phyloP scores from a whole-genome alignment of 2,329 filamentous ascomycete genomes.

The Ascochyta koolunga region DNA sequence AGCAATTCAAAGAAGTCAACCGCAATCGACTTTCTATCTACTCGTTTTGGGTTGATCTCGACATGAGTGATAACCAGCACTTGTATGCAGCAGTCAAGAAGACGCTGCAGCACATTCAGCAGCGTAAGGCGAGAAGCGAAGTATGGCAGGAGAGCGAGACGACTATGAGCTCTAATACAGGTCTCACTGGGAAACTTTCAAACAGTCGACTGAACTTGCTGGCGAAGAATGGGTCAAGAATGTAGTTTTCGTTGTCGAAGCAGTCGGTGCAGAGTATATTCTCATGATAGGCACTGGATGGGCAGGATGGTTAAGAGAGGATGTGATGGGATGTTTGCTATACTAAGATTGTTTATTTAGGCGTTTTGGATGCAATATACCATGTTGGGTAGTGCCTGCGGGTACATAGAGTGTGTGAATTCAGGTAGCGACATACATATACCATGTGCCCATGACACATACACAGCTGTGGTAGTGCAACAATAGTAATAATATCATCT shows the following conservation, averaged over 20 bases:
- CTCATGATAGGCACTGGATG: not conserved
- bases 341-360: not conserved
- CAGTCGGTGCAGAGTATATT: constrained; percentile 8
- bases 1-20: constrained; percentile 42
- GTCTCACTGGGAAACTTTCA: constrained; percentile 9
- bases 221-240: constrained; percentile 4
- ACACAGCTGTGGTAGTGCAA: not conserved
- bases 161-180: constrained; percentile 5
- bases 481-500: not conserved
- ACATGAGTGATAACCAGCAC: constrained; percentile 44
- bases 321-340: not conserved
- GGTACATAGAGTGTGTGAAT: not conserved
- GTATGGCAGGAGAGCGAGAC: constrained; percentile 28
- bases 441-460: not conserved
- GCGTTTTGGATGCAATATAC: constrained; percentile 14
- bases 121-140: constrained; percentile 36
- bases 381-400: not conserved
- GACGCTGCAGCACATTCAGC: constrained; percentile 41
- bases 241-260: constrained; percentile 5
- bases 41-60: constrained; percentile 46
- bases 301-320: not conserved
- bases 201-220: constrained; percentile 11
- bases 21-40: constrained; percentile 39
- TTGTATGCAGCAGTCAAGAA: constrained; percentile 45
- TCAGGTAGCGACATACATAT: not conserved